phyloP scores from a whole-genome alignment of 2,329 filamentous ascomycete genomes.

The Alternaria sp. region DNA sequence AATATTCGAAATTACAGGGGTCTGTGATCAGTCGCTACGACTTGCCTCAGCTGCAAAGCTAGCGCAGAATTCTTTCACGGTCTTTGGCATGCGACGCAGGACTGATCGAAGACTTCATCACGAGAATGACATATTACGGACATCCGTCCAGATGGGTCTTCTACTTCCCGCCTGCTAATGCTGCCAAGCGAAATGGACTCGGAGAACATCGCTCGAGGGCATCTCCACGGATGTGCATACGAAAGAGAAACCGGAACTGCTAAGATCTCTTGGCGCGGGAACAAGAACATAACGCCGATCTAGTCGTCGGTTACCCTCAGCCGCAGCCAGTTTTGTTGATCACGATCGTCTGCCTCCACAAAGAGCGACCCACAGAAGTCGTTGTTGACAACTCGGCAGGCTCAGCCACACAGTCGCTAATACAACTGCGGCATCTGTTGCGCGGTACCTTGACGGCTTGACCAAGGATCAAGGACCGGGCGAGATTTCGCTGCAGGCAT shows the following conservation, averaged over 20 bases:
- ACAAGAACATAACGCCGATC: conserved; percentile 8
- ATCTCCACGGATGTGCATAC: conserved; percentile 2
- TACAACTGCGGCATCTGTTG: not conserved
- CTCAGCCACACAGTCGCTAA: not conserved
- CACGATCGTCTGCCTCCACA: conserved; percentile 1
- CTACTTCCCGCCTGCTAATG: conserved; percentile 6
- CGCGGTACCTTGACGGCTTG: not conserved
- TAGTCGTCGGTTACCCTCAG: not conserved
- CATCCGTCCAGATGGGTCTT: not conserved
- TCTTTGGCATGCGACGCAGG: not conserved
- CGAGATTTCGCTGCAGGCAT: not conserved
- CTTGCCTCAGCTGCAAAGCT: not conserved
- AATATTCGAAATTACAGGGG: conserved; percentile 2
- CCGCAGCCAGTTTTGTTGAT: conserved; percentile 7
- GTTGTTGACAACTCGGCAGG: conserved; percentile 5
- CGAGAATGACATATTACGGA: not conserved
- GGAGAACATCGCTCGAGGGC: conserved; percentile 5
- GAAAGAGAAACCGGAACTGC: conserved; percentile 13
- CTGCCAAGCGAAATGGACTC: not conserved
- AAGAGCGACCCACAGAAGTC: not conserved
- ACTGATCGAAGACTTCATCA: not conserved
- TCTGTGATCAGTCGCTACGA: not conserved
- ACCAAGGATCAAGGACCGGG: not conserved
- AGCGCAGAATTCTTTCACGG: not conserved
- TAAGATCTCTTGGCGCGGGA: conserved; percentile 17